Conservation (phyloP, 2,329 filamentous ascomycete genomes). For the Penicillium brasilianum region DNA sequence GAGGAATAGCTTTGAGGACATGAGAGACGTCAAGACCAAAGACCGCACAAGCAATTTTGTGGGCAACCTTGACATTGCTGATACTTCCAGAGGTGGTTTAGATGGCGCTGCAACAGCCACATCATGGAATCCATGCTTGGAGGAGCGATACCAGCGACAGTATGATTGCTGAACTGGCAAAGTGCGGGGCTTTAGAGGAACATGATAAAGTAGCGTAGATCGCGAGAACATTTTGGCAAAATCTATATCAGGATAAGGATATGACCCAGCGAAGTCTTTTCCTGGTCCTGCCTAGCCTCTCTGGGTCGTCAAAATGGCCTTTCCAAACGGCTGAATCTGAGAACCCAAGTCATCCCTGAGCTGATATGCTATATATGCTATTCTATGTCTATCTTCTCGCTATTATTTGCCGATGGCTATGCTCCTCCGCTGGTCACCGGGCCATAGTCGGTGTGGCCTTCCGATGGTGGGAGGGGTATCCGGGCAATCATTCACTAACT, state of each 20-base stretch:
- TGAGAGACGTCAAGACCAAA: conserved; percentile 28
- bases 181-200: neutral
- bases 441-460: conserved; percentile 16
- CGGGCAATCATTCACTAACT: conserved; percentile 10
- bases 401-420: conserved; percentile 1
- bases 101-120: conserved; percentile 4
- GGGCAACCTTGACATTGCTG: conserved; percentile 29
- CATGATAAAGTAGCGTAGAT: conserved; percentile 5
- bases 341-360: neutral
- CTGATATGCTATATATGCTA: neutral
- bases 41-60: conserved; percentile 24
- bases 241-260: too few relatives aligned
- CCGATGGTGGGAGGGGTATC: conserved; percentile 24
- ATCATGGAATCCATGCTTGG: conserved; percentile 25
- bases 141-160: conserved; percentile 18
- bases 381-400: conserved; percentile 3
- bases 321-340: neutral
- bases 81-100: conserved; percentile 16
- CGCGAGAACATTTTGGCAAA: conserved; percentile 15
- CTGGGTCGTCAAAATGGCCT: neutral
- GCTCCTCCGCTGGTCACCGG: conserved; percentile 15
- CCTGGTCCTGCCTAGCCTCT: neutral
- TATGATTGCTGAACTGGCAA: neutral
- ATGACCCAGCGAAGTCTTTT: neutral
- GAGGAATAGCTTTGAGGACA: conserved; percentile 59